phyloP scores from a whole-genome alignment of 306 rosid species.

The Lablab purpureus region DNA sequence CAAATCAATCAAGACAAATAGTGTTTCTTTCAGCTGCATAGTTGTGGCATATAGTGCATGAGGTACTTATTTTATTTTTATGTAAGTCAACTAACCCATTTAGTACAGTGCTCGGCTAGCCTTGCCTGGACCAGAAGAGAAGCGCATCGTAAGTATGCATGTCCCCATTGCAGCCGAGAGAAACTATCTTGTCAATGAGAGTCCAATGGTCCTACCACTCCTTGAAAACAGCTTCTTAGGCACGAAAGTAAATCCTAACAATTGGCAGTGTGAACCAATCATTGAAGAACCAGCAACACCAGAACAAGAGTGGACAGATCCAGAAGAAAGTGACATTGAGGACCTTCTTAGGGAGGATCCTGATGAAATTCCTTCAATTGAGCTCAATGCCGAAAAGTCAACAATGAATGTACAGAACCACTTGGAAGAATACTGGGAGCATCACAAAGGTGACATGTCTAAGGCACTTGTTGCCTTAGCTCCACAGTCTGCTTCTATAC shows the following conservation, averaged over 20 bases:
- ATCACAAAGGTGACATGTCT: slow-evolving; percentile 74
- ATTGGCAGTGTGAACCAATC: slow-evolving; percentile 74
- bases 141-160: slow-evolving; percentile 57
- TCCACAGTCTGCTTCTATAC: slow-evolving; percentile 66
- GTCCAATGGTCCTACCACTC: slow-evolving; percentile 59
- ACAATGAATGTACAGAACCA: slow-evolving; percentile 50
- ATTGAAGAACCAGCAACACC: slow-evolving; percentile 93
- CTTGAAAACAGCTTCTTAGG: slow-evolving; percentile 53
- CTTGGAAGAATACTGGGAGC: slow-evolving; percentile 62
- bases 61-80: slow-evolving; percentile 17
- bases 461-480: slow-evolving; percentile 83
- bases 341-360: slow-evolving; percentile 70
- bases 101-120: slow-evolving; percentile 87
- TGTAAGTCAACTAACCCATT: slow-evolving; percentile 47
- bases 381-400: slow-evolving; percentile 58
- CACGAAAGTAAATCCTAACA: slow-evolving; percentile 44
- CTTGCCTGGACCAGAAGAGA: slow-evolving; percentile 91
- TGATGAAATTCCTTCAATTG: slow-evolving; percentile 68
- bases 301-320: slow-evolving; percentile 63
- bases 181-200: slow-evolving; percentile 53
- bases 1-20: slow-evolving; percentile 23
- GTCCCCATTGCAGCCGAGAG: slow-evolving; percentile 51
- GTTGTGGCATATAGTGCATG: slow-evolving; percentile 16
- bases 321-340: slow-evolving; percentile 78
- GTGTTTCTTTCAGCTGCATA: slow-evolving; percentile 15